phyloP scores from a whole-genome alignment of 163 green algal species.

The Scenedesmus sp. region DNA sequence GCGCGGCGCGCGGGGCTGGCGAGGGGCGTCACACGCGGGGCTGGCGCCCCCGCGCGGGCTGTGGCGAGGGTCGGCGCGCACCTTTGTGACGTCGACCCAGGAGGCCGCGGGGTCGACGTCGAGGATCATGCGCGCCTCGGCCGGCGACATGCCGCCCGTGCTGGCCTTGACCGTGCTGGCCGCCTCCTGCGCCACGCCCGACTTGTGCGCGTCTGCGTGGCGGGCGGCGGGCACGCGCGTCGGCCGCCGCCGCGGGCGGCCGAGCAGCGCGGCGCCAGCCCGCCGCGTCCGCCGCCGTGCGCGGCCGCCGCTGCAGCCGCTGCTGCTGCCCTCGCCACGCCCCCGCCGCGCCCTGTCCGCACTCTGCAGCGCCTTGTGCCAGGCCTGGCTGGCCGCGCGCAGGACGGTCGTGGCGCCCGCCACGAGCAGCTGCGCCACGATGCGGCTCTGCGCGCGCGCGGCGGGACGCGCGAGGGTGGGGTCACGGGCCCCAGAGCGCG shows the following conservation, averaged over 20 bases:
- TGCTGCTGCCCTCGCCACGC: not conserved
- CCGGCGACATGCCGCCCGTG: slow-evolving; percentile 65
- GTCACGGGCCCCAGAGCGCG: too few species aligned
- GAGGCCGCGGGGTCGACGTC: slow-evolving; percentile 70
- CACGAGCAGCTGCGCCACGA: slow-evolving; percentile 90
- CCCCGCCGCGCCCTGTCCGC: too few species aligned
- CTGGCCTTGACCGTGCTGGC: slow-evolving; percentile 55
- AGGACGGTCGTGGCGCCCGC: slow-evolving; percentile 82
- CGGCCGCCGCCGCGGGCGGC: too few species aligned
- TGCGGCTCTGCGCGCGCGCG: too few species aligned
- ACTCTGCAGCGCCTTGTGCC: slow-evolving; percentile 89
- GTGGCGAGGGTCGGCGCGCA: too few species aligned
- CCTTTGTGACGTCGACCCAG: slow-evolving; percentile 90
- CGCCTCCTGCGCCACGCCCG: slow-evolving; percentile 75
- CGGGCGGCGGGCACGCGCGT: too few species aligned
- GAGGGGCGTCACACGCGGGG: too few species aligned
- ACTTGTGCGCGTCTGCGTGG: slow-evolving; percentile 84
- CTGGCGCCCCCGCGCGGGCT: too few species aligned
- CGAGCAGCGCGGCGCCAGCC: too few species aligned
- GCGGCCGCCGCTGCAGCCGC: not conserved
- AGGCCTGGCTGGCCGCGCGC: slow-evolving; percentile 83
- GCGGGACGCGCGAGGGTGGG: too few species aligned
- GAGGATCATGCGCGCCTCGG: slow-evolving; percentile 90
- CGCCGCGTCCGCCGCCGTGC: too few species aligned
- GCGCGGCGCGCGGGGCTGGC: too few species aligned